These are phyloP conservation scores for Cutaneotrichosporon sp. DNA, from an alignment of 1,284 basidiomycete species.

Conservation along the genomic window DNA sequence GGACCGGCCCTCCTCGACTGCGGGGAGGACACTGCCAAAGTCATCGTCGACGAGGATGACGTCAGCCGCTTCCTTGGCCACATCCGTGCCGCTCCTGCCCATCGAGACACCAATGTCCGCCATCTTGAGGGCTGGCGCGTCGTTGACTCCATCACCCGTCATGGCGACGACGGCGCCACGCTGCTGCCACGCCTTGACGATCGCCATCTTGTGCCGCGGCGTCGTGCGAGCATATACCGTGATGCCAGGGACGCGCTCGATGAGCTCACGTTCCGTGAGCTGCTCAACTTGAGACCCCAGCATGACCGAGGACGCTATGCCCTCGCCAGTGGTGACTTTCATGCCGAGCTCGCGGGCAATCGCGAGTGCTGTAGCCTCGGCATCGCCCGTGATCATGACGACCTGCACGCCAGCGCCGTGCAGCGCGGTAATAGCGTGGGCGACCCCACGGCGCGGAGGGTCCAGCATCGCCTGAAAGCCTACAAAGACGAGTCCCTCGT, in stretches of 20 bases:
- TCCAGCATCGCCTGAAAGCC: conserved; percentile 96
- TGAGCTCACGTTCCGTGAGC: conserved; percentile 74
- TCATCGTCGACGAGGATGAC: conserved; percentile 97
- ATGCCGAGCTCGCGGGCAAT: conserved; percentile 91
- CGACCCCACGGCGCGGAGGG: conserved; percentile 90
- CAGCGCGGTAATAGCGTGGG: conserved; percentile 75
- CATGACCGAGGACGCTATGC: conserved; percentile 57
- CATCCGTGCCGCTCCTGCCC: conserved; percentile 95
- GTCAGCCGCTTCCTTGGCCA: conserved; percentile 96
- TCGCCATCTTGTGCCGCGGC: conserved; percentile 95
- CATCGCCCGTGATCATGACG: conserved; percentile 97
- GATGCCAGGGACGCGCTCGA: conserved; percentile 74
- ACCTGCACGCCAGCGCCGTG: conserved; percentile 87
- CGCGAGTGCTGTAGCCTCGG: conserved; percentile 83
- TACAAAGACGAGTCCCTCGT: conserved; percentile 72
- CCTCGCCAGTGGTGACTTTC: conserved; percentile 36
- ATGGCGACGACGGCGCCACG: conserved; percentile 89
- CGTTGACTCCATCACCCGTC: conserved; percentile 98
- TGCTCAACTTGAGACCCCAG: conserved; percentile 85
- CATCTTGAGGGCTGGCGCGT: conserved; percentile 94
- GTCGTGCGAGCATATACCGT: conserved; percentile 93
- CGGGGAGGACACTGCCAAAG: conserved; percentile 89
- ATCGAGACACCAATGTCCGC: conserved; percentile 97
- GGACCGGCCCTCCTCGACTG: conserved; percentile 95
- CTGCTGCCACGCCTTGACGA: conserved; percentile 87